Percentiles rank a stretch among this genome's conserved stretches.
phyloP scores from a whole-genome alignment of 2,329 filamentous ascomycete genomes.

The Tolypocladium inflatum region DNA sequence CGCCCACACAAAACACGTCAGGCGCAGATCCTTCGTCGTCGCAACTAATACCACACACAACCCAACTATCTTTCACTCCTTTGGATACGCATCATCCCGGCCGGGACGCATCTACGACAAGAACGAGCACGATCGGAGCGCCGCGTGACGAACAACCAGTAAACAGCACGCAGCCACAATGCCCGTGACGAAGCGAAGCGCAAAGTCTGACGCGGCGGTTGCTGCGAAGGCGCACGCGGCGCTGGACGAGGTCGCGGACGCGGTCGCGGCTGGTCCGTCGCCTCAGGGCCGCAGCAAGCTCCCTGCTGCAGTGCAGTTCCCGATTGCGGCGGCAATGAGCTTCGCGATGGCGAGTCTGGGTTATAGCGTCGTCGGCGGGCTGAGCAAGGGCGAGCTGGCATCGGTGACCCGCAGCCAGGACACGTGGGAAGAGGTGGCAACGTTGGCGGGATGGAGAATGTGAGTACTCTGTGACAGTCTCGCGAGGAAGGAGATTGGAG shows the following conservation, averaged over 20 bases:
- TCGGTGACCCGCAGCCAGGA: constrained; percentile 55
- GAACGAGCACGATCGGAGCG: background rate
- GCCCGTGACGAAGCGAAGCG: constrained; percentile 14
- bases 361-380: constrained; percentile 51
- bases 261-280: background rate
- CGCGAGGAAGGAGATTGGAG: too few species aligned
- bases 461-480: constrained; percentile 25
- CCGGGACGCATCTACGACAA: background rate
- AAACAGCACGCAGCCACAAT: constrained; percentile 2
- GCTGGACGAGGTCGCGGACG: constrained; percentile 3
- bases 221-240: constrained; percentile 9
- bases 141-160: background rate
- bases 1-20: background rate
- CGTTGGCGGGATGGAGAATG: constrained; percentile 44
- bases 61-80: background rate
- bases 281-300: constrained; percentile 18
- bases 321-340: constrained; percentile 42
- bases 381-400: constrained; percentile 57
- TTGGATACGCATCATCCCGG: background rate
- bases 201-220: constrained; percentile 6
- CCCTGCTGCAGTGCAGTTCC: constrained; percentile 38
- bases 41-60: background rate
- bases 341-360: constrained; percentile 55
- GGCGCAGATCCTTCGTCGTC: background rate
- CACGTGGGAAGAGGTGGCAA: constrained; percentile 50